phyloP scores from a whole-genome alignment of 305 asterid species.

The Solanum hybrid region DNA sequence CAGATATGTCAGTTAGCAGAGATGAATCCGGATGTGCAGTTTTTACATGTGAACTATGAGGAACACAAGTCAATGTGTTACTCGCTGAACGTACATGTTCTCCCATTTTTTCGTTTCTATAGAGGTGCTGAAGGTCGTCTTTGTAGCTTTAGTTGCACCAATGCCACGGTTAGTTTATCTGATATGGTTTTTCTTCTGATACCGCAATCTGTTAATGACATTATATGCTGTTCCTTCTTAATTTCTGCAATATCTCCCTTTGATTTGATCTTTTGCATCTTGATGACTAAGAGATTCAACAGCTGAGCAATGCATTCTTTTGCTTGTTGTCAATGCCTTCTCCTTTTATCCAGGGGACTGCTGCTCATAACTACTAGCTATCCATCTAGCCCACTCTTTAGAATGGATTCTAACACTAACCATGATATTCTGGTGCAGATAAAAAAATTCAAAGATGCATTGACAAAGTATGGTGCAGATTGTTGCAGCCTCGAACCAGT shows the following conservation, averaged over 20 bases:
- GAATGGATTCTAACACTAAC: not conserved
- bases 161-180: slow-evolving; percentile 30
- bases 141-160: slow-evolving; percentile 43
- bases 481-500: slow-evolving; percentile 27
- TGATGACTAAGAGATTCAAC: not conserved
- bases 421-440: slow-evolving; percentile 1
- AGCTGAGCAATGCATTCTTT: not conserved
- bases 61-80: slow-evolving; percentile 37
- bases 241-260: no score
- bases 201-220: no score
- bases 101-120: slow-evolving; percentile 39
- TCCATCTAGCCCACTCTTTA: no score
- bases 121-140: slow-evolving; percentile 36
- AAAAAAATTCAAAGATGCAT: slow-evolving; percentile 15
- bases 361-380: no score
- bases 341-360: not conserved
- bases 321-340: not conserved
- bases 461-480: slow-evolving; percentile 10
- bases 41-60: slow-evolving; percentile 35
- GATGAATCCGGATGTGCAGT: slow-evolving; percentile 35
- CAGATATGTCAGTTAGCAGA: slow-evolving; percentile 41
- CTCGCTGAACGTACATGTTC: slow-evolving; percentile 26
- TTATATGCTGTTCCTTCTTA: no score
- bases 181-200: no score
- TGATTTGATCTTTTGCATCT: not conserved